A percentile compares a stretch with the other conserved stretches of the same genome.
Conservation (phyloP, 2,329 filamentous ascomycete genomes). For the Sporothrix schenckii region DNA sequence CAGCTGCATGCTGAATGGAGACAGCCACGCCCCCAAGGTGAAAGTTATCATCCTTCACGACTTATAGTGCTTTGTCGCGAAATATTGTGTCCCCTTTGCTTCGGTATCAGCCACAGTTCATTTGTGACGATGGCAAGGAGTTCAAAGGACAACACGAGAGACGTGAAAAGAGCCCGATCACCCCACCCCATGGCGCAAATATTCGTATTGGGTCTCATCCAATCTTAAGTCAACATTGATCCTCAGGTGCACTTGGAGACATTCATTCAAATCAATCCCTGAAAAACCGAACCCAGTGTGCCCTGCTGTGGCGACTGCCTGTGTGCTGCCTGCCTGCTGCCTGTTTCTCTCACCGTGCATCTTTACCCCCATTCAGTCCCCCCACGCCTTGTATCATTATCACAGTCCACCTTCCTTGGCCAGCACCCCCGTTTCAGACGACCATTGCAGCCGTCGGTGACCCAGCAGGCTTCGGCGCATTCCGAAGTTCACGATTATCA, state of each 20-base stretch:
- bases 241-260: background rate
- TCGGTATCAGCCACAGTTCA: background rate
- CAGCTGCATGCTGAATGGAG: no score
- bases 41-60: background rate
- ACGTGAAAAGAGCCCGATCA: background rate
- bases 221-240: background rate
- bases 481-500: background rate
- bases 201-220: background rate
- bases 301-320: background rate
- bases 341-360: constrained; percentile 17
- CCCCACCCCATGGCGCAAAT: background rate
- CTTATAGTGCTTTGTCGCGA: no score
- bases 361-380: background rate
- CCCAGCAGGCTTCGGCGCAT: constrained; percentile 6
- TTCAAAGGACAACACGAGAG: background rate
- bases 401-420: background rate
- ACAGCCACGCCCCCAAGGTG: background rate
- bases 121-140: background rate
- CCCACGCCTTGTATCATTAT: background rate
- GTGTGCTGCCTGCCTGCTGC: background rate
- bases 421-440: no score
- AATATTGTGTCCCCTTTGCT: background rate
- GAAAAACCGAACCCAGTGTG: background rate
- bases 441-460: constrained; percentile 7
- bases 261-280: background rate